Evolutionary conservation across 2,329 filamentous ascomycete species (phyloP).

Genomic region (Camillea tinctor): DNA sequence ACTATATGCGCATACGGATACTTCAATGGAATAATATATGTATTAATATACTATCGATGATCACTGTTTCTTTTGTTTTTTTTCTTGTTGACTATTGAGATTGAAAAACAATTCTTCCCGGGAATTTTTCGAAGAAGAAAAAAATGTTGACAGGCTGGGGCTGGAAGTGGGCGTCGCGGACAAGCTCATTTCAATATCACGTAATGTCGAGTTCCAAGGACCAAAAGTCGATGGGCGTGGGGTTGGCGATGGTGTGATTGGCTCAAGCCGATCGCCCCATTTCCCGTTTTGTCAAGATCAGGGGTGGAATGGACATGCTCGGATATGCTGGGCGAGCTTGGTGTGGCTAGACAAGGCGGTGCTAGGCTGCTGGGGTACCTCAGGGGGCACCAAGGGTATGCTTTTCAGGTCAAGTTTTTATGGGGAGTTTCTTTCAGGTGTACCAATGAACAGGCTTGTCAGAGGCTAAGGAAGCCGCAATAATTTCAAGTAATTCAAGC

Average conservation of each 20-base stretch:
- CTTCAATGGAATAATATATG: too few species aligned
- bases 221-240: not conserved
- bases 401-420: not conserved
- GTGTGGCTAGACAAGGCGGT: not conserved
- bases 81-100: too few species aligned
- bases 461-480: not conserved
- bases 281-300: not conserved
- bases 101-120: too few species aligned
- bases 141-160: not conserved
- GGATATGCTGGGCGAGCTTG: not conserved
- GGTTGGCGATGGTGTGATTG: not conserved
- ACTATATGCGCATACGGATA: too few species aligned
- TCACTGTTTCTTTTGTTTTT: too few species aligned
- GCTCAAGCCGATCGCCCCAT: not conserved
- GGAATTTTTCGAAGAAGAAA: not conserved
- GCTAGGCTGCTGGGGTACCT: not conserved
- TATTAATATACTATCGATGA: too few species aligned
- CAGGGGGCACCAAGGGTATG: not conserved
- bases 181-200: not conserved
- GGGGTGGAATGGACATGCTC: not conserved
- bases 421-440: not conserved
- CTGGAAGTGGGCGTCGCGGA: not conserved
- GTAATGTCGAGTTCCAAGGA: not conserved
- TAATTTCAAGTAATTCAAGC: not conserved
- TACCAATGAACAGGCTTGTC: too few species aligned